Evolutionary conservation across 2,329 filamentous ascomycete genomes (phyloP).

Genomic region (Fusarium beomiforme): DNA sequence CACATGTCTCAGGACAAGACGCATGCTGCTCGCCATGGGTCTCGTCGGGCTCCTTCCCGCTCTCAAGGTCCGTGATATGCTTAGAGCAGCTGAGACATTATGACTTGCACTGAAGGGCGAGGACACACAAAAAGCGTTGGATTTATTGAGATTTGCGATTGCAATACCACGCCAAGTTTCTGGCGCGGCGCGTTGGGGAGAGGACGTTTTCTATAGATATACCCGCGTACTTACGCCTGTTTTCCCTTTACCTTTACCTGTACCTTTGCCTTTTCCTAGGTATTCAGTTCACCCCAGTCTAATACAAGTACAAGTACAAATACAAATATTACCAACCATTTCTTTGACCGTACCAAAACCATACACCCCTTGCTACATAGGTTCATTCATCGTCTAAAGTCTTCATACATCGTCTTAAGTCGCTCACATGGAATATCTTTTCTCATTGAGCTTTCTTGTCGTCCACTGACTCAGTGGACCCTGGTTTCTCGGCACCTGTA

Average conservation of each 20-base stretch:
- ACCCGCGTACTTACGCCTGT: slow-evolving; percentile 38
- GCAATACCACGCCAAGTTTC: slow-evolving; percentile 7
- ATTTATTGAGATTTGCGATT: slow-evolving; percentile 35
- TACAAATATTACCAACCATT: slow-evolving; percentile 27
- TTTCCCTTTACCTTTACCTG: slow-evolving; percentile 24
- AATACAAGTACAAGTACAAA: neutral
- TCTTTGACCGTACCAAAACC: slow-evolving; percentile 4
- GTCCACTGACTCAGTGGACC: slow-evolving; percentile 17
- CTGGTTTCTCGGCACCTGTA: slow-evolving; percentile 17
- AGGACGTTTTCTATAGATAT: slow-evolving; percentile 40
- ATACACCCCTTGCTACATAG: slow-evolving; percentile 24
- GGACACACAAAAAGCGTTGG: neutral
- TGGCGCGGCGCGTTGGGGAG: slow-evolving; percentile 34
- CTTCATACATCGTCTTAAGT: slow-evolving; percentile 40
- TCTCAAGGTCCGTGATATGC: slow-evolving; percentile 35
- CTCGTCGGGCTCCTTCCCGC: slow-evolving; percentile 43
- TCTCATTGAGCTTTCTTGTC: slow-evolving; percentile 36
- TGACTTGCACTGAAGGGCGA: slow-evolving; percentile 27
- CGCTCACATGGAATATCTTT: slow-evolving; percentile 12
- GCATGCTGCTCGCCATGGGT: slow-evolving; percentile 45
- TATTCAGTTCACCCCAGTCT: slow-evolving; percentile 21
- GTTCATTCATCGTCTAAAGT: slow-evolving; percentile 40
- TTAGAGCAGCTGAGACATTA: slow-evolving; percentile 34
- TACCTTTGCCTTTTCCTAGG: neutral
- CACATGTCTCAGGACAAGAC: slow-evolving; percentile 43